Evolutionary conservation across 148 eudicot genomes (phyloP).

Genomic region (Rhododendron williamsianum): DNA sequence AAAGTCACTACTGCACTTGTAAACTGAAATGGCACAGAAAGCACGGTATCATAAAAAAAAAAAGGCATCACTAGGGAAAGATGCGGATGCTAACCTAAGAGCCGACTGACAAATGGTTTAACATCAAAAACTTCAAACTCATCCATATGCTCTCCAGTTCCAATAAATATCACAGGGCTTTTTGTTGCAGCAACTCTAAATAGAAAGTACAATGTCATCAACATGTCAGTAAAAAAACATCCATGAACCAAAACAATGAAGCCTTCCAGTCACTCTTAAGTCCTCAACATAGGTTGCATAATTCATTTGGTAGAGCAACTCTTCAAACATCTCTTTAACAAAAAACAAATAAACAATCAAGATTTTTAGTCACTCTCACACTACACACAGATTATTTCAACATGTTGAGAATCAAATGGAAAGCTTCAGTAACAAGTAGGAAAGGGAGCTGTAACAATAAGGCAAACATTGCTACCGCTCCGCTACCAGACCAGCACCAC

Average conservation of each 20-base stretch:
- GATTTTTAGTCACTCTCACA: neutral
- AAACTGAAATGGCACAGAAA: neutral
- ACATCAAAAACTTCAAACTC: constrained; percentile 97
- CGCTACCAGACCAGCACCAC: neutral
- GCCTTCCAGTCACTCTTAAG: neutral
- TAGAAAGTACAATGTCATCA: neutral
- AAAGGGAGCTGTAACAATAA: neutral
- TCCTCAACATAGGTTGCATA: neutral
- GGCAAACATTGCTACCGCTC: neutral
- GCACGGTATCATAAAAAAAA: neutral
- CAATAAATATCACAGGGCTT: constrained; percentile 97
- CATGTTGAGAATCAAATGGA: neutral
- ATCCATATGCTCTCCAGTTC: constrained; percentile 99
- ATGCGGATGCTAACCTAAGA: constrained; percentile 54
- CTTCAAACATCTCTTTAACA: neutral
- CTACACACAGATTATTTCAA: neutral
- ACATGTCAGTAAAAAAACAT: neutral
- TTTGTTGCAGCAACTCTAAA: constrained; percentile 95
- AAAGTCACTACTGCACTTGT: neutral
- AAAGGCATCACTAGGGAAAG: constrained; percentile 4
- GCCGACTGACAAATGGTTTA: constrained; percentile 96
- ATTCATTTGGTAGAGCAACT: neutral
- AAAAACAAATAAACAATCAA: neutral
- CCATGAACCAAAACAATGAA: neutral
- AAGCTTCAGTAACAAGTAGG: neutral